Conservation (phyloP, 2,329 filamentous ascomycete species). For the Aspergillus amoenus region DNA sequence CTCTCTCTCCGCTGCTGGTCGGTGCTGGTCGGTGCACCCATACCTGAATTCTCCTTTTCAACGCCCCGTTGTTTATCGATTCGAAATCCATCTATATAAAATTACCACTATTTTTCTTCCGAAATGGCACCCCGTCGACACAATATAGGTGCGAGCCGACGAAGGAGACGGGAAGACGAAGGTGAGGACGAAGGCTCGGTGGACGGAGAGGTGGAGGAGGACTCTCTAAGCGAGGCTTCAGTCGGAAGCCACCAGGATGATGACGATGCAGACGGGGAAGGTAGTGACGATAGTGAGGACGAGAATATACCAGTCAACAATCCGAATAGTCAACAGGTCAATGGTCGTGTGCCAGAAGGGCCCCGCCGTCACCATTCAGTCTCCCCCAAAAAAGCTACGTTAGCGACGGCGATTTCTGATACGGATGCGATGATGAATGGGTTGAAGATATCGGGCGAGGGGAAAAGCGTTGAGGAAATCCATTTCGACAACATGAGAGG, state of each 20-base stretch:
- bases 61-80: not conserved
- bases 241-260: conserved; percentile 57
- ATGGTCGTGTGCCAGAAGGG: conserved; percentile 30
- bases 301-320: conserved; percentile 40
- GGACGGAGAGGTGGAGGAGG: conserved; percentile 55
- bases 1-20: conserved; percentile 14
- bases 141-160: conserved; percentile 46
- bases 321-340: conserved; percentile 23
- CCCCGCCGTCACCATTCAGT: conserved; percentile 36
- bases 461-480: conserved; percentile 41
- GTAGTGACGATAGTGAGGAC: conserved; percentile 57
- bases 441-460: conserved; percentile 48
- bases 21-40: conserved; percentile 20
- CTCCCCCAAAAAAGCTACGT: conserved; percentile 31
- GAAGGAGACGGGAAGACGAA: conserved; percentile 48
- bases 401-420: conserved; percentile 49
- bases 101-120: conserved; percentile 3
- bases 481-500: conserved; percentile 51
- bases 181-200: conserved; percentile 51
- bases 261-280: conserved; percentile 60
- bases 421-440: conserved; percentile 64
- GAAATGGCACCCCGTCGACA: conserved; percentile 47
- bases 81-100: not conserved
- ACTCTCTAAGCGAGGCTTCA: conserved; percentile 64
- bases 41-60: conserved; percentile 9